A percentile compares a stretch with the other conserved stretches of the same genome.
These are phyloP conservation scores for Talaromyces sp. DNA, from an alignment of 2,329 filamentous ascomycete genomes.

Conservation along the genomic window DNA sequence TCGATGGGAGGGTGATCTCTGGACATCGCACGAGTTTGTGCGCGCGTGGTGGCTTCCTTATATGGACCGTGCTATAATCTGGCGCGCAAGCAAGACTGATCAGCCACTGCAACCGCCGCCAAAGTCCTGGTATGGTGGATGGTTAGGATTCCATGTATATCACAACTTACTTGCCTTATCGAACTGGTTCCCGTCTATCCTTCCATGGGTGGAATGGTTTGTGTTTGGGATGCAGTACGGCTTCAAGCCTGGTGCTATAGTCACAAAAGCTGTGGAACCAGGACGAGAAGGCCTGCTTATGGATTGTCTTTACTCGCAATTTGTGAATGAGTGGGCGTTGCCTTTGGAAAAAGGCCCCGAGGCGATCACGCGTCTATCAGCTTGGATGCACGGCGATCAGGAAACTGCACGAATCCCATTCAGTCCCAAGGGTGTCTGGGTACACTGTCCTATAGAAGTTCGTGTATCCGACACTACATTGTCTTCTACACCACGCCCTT, in stretches of 20 bases:
- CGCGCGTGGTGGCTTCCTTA: conserved; percentile 98
- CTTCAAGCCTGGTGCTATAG: conserved; percentile 62
- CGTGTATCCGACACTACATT: conserved; percentile 67
- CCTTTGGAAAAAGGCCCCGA: conserved; percentile 82
- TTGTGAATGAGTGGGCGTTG: conserved; percentile 96
- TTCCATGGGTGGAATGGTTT: conserved; percentile 92
- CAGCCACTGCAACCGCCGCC: conserved; percentile 56
- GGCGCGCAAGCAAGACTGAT: conserved; percentile 76
- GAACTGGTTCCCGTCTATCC: conserved; percentile 69
- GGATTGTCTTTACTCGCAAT: conserved; percentile 98
- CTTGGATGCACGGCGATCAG: conserved; percentile 75
- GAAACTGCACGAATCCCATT: conserved; percentile 72
- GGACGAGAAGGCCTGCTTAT: conserved; percentile 78
- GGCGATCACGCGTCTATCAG: conserved; percentile 72
- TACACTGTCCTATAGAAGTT: conserved; percentile 91
- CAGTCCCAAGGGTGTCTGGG: conserved; percentile 69
- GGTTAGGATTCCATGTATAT: conserved; percentile 81
- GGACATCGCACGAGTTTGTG: conserved; percentile 82
- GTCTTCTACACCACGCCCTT: conserved; percentile 51
- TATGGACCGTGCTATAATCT: conserved; percentile 78
- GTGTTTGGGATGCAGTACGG: conserved; percentile 98
- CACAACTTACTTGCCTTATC: conserved; percentile 81
- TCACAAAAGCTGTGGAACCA: conserved; percentile 70
- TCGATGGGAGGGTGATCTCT: conserved; percentile 68
- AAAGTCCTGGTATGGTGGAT: conserved; percentile 72